Base-by-base conservation (phyloP, 768 basidiomycete genomes). In the Podaxis sp. region DNA sequence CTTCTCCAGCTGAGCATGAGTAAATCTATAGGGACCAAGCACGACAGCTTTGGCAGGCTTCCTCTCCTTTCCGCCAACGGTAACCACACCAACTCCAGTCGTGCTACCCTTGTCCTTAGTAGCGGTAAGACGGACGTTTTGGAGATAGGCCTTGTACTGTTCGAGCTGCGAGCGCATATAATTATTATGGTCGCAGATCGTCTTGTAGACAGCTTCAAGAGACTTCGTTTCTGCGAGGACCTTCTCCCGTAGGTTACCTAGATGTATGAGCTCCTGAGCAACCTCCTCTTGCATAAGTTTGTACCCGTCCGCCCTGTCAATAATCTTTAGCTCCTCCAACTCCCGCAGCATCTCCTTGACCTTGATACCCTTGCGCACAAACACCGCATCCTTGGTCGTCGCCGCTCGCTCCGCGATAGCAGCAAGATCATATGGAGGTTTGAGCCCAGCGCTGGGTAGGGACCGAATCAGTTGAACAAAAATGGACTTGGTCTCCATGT, bases 401-500 rank as follows among this genome's bases (percentile, higher is more conserved):
- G 97, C 97, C 4, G 97, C 96, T 24, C 90, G 83, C 75, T 99
- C 97, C 10, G 96, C 96, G 64, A 99, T 89, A 5, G 83, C 87
- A 28, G 88, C 80, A 17, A 99, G 86, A 72, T 97, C 88, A 72
- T 97, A 92, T 0, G 97, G 97, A 33, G 88, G 87, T 72, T 90
- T 91, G 57, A 95, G 93, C 4, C 87, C 83, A 0, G 87, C 82
- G 53, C 89, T 84, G 1, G 96, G 96, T 60, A 99, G 85, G 36
- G 96, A 99, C 67, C 97, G 95, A 61, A 99, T 88, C 58, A 99
- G 86, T 73, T 98, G 95, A 36, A 99, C 97, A 68, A 99, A 95
- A 72, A 99, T 99, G 6, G 96, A 98, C 79, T 99, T 99, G 61
- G 97, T 93, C 74, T 99, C 97, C 95, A 99, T 98, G 80, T 99